phyloP scores from a whole-genome alignment of 2,329 filamentous ascomycete genomes.

The Esteya vermicola region DNA sequence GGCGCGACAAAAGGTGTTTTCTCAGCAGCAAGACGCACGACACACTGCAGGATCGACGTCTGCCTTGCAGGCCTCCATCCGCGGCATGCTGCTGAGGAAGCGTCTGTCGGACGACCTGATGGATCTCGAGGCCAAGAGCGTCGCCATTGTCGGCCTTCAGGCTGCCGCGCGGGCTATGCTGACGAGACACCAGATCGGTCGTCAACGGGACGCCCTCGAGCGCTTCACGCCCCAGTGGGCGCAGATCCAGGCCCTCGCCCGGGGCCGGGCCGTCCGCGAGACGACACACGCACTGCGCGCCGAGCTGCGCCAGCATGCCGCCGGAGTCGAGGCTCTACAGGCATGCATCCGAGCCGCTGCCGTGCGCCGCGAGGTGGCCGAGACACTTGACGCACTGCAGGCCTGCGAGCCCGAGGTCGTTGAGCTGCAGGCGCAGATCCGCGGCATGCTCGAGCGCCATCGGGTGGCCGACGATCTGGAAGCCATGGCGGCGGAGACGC shows the following conservation, averaged over 20 bases:
- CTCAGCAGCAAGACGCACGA: constrained; percentile 41
- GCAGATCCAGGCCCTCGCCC: constrained; percentile 29
- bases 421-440: constrained; percentile 41
- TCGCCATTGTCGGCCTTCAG: constrained; percentile 43
- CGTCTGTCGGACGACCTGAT: constrained; percentile 38
- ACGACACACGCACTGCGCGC: constrained; percentile 28
- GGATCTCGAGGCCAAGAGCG: constrained; percentile 34
- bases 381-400: constrained; percentile 32
- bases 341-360: constrained; percentile 38
- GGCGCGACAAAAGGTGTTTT: constrained; percentile 37
- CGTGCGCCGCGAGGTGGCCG: constrained; percentile 33
- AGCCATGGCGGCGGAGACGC: constrained; percentile 42
- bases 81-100: constrained; percentile 50
- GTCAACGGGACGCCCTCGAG: constrained; percentile 35
- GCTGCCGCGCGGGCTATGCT: constrained; percentile 50
- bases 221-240: constrained; percentile 35
- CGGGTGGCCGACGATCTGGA: constrained; percentile 33
- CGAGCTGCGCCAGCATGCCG: constrained; percentile 30
- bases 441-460: constrained; percentile 46
- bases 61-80: constrained; percentile 50
- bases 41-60: constrained; percentile 36
- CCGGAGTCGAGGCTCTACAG: constrained; percentile 33
- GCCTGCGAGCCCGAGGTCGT: constrained; percentile 30
- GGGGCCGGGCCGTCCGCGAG: constrained; percentile 33
- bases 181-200: constrained; percentile 37